A percentile compares a stretch with the other conserved stretches of the same genome.
Conservation (phyloP, 371 early-diverging fungal genomes). For the Lichtheimia hyalospora region DNA sequence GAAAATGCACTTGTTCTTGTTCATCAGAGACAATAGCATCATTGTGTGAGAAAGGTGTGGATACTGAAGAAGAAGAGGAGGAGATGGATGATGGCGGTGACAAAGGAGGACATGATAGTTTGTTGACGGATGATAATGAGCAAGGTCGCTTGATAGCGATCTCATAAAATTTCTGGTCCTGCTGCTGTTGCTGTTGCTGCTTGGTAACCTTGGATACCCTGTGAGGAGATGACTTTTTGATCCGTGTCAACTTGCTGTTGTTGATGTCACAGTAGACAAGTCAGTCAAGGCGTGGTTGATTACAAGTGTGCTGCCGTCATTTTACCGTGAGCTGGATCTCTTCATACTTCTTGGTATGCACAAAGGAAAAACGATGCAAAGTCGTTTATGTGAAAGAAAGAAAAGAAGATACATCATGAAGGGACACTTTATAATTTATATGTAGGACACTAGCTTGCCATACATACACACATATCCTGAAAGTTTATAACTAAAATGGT, state of each 20-base stretch:
- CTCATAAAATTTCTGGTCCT: constrained; percentile 15
- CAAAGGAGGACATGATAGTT: constrained; percentile 1
- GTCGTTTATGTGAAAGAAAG: not conserved
- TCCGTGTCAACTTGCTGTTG: not conserved
- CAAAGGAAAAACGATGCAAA: not conserved
- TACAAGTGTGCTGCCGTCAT: not conserved
- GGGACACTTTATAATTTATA: not conserved
- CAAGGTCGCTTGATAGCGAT: constrained; percentile 1
- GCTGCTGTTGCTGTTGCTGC: constrained; percentile 1
- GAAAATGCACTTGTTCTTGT: constrained; percentile 10
- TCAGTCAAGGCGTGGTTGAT: not conserved
- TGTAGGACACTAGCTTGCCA: too few species aligned
- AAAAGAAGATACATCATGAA: not conserved
- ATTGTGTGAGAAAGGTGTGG: too few species aligned
- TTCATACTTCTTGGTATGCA: not conserved
- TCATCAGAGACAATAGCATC: not conserved
- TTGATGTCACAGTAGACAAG: not conserved
- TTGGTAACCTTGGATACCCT: not conserved
- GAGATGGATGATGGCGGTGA: not conserved
- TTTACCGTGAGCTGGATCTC: not conserved
- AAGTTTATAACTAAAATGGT: too few species aligned
- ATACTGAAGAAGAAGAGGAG: too few species aligned
- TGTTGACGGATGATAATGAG: constrained; percentile 1
- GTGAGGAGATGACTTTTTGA: not conserved
- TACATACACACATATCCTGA: too few species aligned